These are phyloP conservation scores for Dictyostelium firmibasis DNA, from an alignment of 78 protist genomes.

Conservation along the genomic window DNA sequence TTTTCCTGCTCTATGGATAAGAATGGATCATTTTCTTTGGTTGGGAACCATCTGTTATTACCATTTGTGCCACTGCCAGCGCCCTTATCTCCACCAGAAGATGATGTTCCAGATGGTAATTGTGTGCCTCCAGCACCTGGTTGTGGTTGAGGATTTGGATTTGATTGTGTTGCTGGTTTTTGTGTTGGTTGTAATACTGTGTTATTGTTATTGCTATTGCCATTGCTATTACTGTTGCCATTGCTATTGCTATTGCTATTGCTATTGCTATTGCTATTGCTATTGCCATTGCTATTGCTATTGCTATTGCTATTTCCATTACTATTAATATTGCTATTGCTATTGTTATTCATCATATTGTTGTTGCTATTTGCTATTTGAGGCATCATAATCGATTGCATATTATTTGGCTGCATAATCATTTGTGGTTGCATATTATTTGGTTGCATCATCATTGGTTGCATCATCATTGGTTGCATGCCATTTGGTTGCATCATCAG, in stretches of 20 bases:
- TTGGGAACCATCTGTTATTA: slow-evolving; percentile 75
- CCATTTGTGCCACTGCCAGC: background rate
- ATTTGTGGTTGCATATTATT: slow-evolving; percentile 2
- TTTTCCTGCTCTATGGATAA: slow-evolving; percentile 50
- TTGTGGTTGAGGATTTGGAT: background rate
- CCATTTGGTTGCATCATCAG: background rate
- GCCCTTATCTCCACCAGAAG: background rate
- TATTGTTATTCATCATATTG: background rate
- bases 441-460: slow-evolving; percentile 35
- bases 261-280: too few species aligned
- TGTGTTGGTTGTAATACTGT: background rate
- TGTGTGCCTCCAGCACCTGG: background rate
- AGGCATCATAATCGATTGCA: background rate
- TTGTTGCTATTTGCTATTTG: background rate
- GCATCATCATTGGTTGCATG: slow-evolving; percentile 24
- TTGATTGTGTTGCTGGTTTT: background rate
- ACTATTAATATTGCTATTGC: too few species aligned
- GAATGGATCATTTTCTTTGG: slow-evolving; percentile 70
- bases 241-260: background rate
- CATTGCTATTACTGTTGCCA: background rate
- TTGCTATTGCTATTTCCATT: too few species aligned
- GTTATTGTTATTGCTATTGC: background rate
- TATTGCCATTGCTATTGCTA: too few species aligned
- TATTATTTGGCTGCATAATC: slow-evolving; percentile 7
- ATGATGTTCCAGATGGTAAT: background rate